Evolutionary conservation across 192 early-diverging fungal species (phyloP), one percentile per base, ranked within the genome.

Genomic region (Mortierella alpina): DNA sequence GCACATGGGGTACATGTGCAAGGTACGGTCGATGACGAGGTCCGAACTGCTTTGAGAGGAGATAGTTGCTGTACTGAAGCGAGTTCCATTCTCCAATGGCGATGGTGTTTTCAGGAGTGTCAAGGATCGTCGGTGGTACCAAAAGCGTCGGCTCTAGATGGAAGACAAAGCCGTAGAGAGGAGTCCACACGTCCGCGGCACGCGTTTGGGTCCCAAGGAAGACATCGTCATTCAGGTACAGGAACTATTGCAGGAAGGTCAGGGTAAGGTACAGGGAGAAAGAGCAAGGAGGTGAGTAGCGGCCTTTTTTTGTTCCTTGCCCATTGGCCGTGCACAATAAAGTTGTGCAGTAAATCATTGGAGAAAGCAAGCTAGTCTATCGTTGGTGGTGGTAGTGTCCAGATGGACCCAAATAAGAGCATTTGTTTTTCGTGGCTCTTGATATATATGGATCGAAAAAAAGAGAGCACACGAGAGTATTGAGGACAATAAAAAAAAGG

Each of bases 221-320:
- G 40, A 82, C 56, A 64, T 84, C 84, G 40, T 84, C 84, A 48
- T 84, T 84, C 45, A 84, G 47, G 52, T 84, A 84, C n/a, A 84
- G 20, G 50, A 82, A 71, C 73, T 82, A 65, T 9, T 55, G 66
- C 17, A 13, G 11, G 39, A 13, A 66, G 15, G 5, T 50, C 40
- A 58, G 11, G 20, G 63, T 31, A 39, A 6, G n/a, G 39, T n/a
- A 31, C 20, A 56, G 14, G 54, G 54, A 56, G 8, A 56, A 22
- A 20, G 12, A 12, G 22, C 20, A 56, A 20, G 9, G 14, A 12
- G 54, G 8, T 59, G 20, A 59, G 57, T 2, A 23, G 31, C 31
- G 31, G 31, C 31, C 3, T 31, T 31, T 31, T 31, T 31, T 31
- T 31, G 31, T 31, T 31, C 31, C 31, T 31, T 31, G 31, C 31